These are phyloP conservation scores for Pichia nakasei DNA, from an alignment of 805 yeast genomes.

Conservation along the genomic window DNA sequence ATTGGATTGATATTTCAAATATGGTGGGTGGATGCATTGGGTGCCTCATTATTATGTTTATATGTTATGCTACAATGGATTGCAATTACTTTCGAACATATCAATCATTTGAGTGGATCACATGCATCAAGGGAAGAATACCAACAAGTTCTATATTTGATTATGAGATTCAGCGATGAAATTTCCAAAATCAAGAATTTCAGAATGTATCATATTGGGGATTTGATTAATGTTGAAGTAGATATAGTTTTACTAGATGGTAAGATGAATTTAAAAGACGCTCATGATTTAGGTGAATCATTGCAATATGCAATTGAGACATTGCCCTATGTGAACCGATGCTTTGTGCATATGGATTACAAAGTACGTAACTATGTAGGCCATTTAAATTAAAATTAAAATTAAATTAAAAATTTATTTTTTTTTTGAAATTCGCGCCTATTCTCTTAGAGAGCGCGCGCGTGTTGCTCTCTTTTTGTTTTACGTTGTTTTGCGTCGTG, in stretches of 20 bases:
- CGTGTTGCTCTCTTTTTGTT: too few relatives aligned
- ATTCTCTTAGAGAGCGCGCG: too few relatives aligned
- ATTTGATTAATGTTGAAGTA: slow-evolving; percentile 65
- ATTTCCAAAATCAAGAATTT: slow-evolving; percentile 56
- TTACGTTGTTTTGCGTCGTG: too few relatives aligned
- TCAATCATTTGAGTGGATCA: slow-evolving; percentile 67
- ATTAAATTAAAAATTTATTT: too few relatives aligned
- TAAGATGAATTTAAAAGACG: slow-evolving; percentile 47
- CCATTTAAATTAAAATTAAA: slow-evolving; percentile 21
- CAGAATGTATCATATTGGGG: slow-evolving; percentile 74
- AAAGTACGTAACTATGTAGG: slow-evolving; percentile 32
- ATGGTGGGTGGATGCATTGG: slow-evolving; percentile 72
- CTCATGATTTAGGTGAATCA: slow-evolving; percentile 76
- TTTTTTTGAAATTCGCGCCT: too few relatives aligned
- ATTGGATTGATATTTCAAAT: slow-evolving; percentile 41
- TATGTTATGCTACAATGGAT: slow-evolving; percentile 63
- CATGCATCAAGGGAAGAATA: slow-evolving; percentile 55
- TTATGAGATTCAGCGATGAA: slow-evolving; percentile 59
- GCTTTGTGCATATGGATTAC: slow-evolving; percentile 73
- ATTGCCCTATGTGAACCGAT: slow-evolving; percentile 68
- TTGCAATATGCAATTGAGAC: slow-evolving; percentile 75
- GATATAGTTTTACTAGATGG: slow-evolving; percentile 51
- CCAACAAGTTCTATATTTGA: slow-evolving; percentile 58
- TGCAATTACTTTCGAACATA: slow-evolving; percentile 57
- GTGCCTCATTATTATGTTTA: slow-evolving; percentile 55